phyloP scores from a whole-genome alignment of 305 asterid species.

The Fraxinus ornus region DNA sequence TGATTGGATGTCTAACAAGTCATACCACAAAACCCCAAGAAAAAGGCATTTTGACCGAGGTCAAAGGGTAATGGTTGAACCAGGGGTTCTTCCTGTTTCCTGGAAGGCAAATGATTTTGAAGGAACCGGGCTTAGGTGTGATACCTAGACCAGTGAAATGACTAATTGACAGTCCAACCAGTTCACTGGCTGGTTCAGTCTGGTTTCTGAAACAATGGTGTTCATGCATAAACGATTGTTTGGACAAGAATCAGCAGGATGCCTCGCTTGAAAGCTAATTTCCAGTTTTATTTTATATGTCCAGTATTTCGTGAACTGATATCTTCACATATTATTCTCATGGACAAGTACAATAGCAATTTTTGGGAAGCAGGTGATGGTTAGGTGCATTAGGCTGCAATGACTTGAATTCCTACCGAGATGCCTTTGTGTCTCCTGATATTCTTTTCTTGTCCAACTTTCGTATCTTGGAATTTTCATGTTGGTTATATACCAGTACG shows the following conservation, averaged over 20 bases:
- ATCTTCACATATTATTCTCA: background rate
- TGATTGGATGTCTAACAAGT: background rate
- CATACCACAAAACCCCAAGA: background rate
- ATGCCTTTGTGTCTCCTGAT: background rate
- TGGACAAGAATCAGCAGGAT: background rate
- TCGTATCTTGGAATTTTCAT: background rate
- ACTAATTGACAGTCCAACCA: background rate
- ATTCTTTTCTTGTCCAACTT: background rate
- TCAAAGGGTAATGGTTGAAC: background rate
- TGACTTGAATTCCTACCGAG: background rate
- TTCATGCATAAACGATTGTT: background rate
- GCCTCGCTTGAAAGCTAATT: constrained; percentile 1
- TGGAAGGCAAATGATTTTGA: background rate
- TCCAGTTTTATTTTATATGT: background rate
- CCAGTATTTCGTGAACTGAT: background rate
- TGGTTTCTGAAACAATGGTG: background rate
- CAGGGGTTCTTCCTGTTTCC: background rate
- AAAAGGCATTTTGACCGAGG: background rate
- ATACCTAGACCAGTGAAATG: background rate
- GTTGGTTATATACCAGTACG: background rate
- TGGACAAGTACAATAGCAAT: background rate
- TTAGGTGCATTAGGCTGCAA: constrained; percentile 10
- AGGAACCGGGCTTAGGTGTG: background rate
- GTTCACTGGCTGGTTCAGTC: background rate
- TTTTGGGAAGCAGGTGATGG: constrained; percentile 10